phyloP scores from a whole-genome alignment of 495 filamentous ascomycete genomes.

The Neurospora sp. region DNA sequence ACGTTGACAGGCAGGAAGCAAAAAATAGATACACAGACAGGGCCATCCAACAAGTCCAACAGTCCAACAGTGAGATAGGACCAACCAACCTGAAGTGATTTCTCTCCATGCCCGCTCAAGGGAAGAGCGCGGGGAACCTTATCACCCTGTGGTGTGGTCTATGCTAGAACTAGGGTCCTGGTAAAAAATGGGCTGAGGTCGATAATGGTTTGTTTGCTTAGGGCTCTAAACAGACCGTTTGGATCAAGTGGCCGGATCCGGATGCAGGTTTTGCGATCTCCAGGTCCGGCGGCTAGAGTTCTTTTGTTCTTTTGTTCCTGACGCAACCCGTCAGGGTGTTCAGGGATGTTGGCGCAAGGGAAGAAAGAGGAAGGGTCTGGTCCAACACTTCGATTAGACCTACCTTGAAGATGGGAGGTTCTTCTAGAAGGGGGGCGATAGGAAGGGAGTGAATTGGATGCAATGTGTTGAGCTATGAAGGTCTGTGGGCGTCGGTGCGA shows the following conservation, averaged over 20 bases:
- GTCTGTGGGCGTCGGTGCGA: background rate
- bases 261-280: background rate
- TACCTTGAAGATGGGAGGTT: background rate
- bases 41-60: too few species aligned
- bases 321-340: background rate
- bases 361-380: background rate
- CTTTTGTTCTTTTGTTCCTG: background rate
- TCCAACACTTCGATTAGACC: background rate
- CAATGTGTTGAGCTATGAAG: background rate
- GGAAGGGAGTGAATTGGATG: background rate
- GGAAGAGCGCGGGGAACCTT: too few species aligned
- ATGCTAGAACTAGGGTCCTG: too few species aligned
- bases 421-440: background rate
- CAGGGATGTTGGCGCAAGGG: background rate
- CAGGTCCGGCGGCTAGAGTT: background rate
- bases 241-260: background rate
- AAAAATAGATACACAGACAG: too few species aligned
- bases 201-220: too few species aligned
- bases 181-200: too few species aligned
- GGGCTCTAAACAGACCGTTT: background rate
- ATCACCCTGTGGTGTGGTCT: too few species aligned
- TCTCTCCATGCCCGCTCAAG: too few species aligned
- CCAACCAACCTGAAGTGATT: too few species aligned
- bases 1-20: too few species aligned
- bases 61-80: too few species aligned